Base-by-base conservation (phyloP, 345 rosid species). In the Rhodamnia argentea region DNA sequence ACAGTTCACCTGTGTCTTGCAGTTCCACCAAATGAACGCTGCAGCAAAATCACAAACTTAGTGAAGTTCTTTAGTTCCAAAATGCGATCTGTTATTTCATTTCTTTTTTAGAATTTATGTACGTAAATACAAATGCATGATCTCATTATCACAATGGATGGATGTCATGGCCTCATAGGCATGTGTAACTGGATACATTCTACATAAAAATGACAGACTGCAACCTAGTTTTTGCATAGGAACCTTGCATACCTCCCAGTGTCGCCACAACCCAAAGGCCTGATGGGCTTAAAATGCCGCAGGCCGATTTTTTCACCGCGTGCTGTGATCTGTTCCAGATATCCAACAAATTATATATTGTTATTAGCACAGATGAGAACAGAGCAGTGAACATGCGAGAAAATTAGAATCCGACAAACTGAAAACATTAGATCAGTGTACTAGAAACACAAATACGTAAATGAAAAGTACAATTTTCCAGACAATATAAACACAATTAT, bases 21-120 rank as follows among this genome's bases (percentile, higher is more conserved):
- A 96, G 91, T 89, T 97, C 99, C 90, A 97, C 99, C 88, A 97
- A 89, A 91, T 97, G 99, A 60, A 97, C 98, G 85, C 99, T 91
- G 92, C 87, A 83, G 55, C 83, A 85, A 40, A 62, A 10, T 26
- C 22, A n/a, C 14, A 40, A 59, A 13, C 37, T 14, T 24, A 22
- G 54, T 47, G 26, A 74, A 22, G 15, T 14, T 15, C 59, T 5
- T 32, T 70, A 32, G 37, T 70, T 70, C 24, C 78, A 70, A 32
- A 32, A 32, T 70, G 13, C 47, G 32, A 70, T 32, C 24, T 2
- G 13, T 70, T 4, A 22, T 40, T 70, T 64, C 24, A 32, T 70
- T 70, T 22, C 47, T 32, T 70, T 70, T 32, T 70, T 44, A 32
- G 44, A 70, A 70, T 70, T 32, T 70, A 32, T 32, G 37, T 70